Evolutionary conservation across 2,329 filamentous ascomycete species (phyloP).

Genomic region (Trichoderma breve): DNA sequence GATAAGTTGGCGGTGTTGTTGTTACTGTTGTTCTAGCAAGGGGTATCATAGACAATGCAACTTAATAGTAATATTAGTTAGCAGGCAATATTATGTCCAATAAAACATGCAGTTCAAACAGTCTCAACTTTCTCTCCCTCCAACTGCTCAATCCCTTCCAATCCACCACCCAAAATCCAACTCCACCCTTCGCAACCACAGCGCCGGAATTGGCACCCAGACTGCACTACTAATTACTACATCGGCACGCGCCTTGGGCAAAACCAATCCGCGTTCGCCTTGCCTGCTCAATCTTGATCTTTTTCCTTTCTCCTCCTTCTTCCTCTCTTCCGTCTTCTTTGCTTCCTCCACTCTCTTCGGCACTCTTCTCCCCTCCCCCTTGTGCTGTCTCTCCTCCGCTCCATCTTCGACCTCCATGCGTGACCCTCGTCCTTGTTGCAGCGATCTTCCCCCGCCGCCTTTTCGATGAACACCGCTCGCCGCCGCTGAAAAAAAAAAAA

Average conservation of each 20-base stretch:
- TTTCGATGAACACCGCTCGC: slow-evolving; percentile 17
- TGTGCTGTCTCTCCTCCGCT: not conserved
- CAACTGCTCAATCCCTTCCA: not conserved
- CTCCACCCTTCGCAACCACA: slow-evolving; percentile 4
- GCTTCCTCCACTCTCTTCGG: not conserved
- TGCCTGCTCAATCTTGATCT: not conserved
- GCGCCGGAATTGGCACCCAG: slow-evolving; percentile 15
- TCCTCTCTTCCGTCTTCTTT: not conserved
- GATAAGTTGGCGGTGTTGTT: not conserved
- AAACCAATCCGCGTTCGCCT: slow-evolving; percentile 11
- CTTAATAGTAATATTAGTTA: no score
- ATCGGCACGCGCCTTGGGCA: slow-evolving; percentile 13
- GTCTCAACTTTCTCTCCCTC: not conserved
- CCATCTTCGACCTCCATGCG: slow-evolving; percentile 12
- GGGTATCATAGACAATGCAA: no score
- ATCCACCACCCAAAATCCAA: not conserved
- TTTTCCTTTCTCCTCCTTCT: not conserved
- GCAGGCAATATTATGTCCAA: not conserved
- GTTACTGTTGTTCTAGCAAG: not conserved
- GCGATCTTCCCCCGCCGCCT: slow-evolving; percentile 13
- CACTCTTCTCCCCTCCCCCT: not conserved
- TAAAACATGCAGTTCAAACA: not conserved
- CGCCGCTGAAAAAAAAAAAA: not conserved
- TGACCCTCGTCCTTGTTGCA: not conserved
- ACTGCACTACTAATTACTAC: not conserved